Evolutionary conservation across 495 filamentous ascomycete genomes (phyloP), one percentile per base, ranked within the genome.

Genomic region (Trichoderma orchidacearum): DNA sequence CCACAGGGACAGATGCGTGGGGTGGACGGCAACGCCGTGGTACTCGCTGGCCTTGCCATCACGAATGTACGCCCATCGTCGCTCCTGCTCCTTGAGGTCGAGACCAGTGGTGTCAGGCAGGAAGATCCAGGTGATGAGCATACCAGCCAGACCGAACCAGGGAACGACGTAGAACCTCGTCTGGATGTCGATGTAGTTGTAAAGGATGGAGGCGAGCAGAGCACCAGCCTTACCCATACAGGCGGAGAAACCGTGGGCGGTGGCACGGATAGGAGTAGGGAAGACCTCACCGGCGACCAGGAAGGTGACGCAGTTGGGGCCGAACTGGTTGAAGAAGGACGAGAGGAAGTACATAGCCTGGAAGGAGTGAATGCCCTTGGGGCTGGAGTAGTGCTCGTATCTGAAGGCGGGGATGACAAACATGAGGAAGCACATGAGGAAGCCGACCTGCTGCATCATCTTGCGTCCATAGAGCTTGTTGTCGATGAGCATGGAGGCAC

Each of bases 321-420:
- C 89, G 63, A 96, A 95, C 68, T 96, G 90, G 76, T 93, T 94
- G 83, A 96, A 96, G 77, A 96, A 95, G 35, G 85, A 89, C 48
- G 85, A 87, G 51, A 93, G 68, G 75, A 91, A 96, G 77, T 95
- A 86, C 86, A 96, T 93, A 59, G 89, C 80, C 70, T 93, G 89
- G 84, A 96, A 96, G 0, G 74, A 71, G 58, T 84, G 77, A 72
- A 94, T 84, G 62, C 86, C 78, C 15, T 70, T 71, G 0, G 75
- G 72, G 12, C 64, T 66, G 13, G 75, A 85, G 74, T 87, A 95
- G 76, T 91, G 90, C 0, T 86, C 63, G 76, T 79, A 95, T 64
- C 87, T 70, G 80, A 94, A 95, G 30, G 80, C 89, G 6, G 90
- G 90, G 17, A 95, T 72, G 59, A 90, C 72, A 71, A 95, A 95